These are phyloP conservation scores for Cladophialophora exuberans DNA, from an alignment of 2,329 filamentous ascomycete genomes.

Conservation along the genomic window DNA sequence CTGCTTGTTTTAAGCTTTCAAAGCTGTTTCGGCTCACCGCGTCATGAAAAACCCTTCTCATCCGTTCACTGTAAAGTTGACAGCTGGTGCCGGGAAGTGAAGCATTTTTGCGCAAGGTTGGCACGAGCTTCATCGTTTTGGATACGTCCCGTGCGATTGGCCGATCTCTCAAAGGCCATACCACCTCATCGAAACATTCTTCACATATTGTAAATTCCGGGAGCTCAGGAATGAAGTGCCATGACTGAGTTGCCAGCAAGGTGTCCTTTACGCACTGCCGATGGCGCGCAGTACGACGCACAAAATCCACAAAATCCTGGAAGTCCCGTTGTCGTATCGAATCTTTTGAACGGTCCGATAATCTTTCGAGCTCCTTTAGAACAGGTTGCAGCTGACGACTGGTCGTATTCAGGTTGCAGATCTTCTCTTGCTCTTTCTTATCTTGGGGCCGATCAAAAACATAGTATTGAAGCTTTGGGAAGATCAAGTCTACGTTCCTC, in stretches of 20 bases:
- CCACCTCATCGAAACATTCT: conserved; percentile 80
- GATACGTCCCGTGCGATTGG: conserved; percentile 69
- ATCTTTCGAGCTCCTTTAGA: conserved; percentile 58
- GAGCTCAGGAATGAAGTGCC: conserved; percentile 77
- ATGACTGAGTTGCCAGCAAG: conserved; percentile 64
- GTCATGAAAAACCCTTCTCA: conserved; percentile 72
- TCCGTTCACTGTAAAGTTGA: conserved; percentile 78
- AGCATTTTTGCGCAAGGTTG: conserved; percentile 48
- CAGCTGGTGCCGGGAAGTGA: conserved; percentile 56
- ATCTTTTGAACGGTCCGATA: conserved; percentile 49
- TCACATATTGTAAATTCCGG: conserved; percentile 83
- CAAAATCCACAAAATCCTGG: conserved; percentile 64
- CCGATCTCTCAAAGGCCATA: conserved; percentile 66
- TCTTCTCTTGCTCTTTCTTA: conserved; percentile 53
- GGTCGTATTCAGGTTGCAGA: conserved; percentile 71
- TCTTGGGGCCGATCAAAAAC: conserved; percentile 28
- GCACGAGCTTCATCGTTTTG: conserved; percentile 60
- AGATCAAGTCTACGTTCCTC: conserved; percentile 69
- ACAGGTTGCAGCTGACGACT: conserved; percentile 61
- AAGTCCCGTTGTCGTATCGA: conserved; percentile 55
- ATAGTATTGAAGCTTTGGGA: conserved; percentile 65
- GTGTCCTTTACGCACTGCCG: conserved; percentile 69
- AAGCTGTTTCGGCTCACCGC: conserved; percentile 70
- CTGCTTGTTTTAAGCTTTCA: conserved; percentile 64
- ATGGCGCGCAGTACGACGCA: conserved; percentile 61